Conservation (phyloP, 352 stramenopile species). For the Thraustochytrium sp. region DNA sequence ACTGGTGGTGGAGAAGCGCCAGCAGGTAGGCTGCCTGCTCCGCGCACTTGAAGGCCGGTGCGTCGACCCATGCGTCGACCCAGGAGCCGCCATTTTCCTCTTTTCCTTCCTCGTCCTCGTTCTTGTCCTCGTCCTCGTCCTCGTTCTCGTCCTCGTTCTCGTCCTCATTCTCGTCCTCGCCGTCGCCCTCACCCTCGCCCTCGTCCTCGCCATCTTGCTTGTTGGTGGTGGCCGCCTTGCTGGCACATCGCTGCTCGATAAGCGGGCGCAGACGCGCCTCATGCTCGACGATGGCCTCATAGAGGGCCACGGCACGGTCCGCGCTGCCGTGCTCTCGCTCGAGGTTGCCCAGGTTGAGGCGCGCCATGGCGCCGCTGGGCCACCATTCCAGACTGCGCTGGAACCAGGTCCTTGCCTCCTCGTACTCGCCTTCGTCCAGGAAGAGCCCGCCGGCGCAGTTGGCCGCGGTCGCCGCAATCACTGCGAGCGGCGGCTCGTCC, state of each 20-base stretch:
- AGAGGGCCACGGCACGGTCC: neutral
- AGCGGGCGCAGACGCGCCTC: neutral
- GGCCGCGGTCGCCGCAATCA: neutral
- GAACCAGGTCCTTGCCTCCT: slow-evolving; percentile 1
- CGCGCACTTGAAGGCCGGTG: neutral
- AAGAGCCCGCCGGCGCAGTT: slow-evolving; percentile 6
- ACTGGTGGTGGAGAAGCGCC: slow-evolving; percentile 33
- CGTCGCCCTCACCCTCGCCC: no score
- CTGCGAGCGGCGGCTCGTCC: neutral
- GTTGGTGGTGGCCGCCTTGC: no score
- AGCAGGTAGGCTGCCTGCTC: slow-evolving; percentile 23
- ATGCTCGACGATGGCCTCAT: neutral
- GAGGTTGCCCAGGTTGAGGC: slow-evolving; percentile 24
- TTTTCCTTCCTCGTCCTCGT: neutral
- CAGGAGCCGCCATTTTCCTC: neutral
- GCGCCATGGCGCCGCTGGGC: neutral
- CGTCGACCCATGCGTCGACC: neutral
- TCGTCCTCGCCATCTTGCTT: neutral
- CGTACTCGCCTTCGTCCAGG: neutral
- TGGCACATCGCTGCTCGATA: no score
- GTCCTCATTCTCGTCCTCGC: neutral
- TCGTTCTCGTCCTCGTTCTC: neutral
- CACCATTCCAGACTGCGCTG: neutral
- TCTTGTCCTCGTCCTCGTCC: neutral
- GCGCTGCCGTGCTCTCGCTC: slow-evolving; percentile 30